Base-by-base conservation (phyloP, 2,329 filamentous ascomycete genomes). In the Claviceps humidiphila region DNA sequence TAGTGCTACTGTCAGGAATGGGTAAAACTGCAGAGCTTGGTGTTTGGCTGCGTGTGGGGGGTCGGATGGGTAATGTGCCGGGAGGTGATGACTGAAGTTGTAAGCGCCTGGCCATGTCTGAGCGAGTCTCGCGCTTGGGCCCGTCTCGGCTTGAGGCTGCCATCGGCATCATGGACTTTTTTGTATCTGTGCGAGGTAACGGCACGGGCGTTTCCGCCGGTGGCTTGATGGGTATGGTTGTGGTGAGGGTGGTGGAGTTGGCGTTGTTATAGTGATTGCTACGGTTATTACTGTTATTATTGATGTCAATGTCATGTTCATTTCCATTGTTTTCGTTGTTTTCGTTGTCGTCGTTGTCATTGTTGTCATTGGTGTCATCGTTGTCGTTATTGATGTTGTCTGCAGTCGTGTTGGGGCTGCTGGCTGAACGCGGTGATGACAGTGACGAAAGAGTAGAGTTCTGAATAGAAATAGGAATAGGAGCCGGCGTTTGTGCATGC, bases 91-190 rank as follows among this genome's bases (percentile, higher is more conserved):
- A 58, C 53, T 64, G 60, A 41, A 63, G 63, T 57, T 72, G 70
- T 34, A 65, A 63, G 48, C 68, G 72, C 61, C 75, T 72, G 5
- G 66, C 68, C 17, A 64, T 63, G 34, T 71, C 70, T 47, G 64
- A 72, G 20, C 74, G 67, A 13, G 73, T 75, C 60, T 76, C 73
- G 53, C 74, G 64, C 60, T 70, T 72, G 20, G 64, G 62, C 2
- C 60, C 57, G 34, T 66, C 64, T 26, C 59, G 59, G 38, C 56
- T 17, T 14, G 45, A 58, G 14, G 59, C 52, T 24, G 64, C 54
- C n/a, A 65, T 60, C 2, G 65, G 64, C 6, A 65, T 68, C 13
- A 58, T 57, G 4, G 64, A 64, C 51, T 64, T 64, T 52, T 61
- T 60, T 30, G 58, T 57, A 22, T 68, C 67, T 6, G 64, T 61